A percentile compares a stretch with the other conserved stretches of the same genome.
Evolutionary conservation across 2,329 filamentous ascomycete species (phyloP).

Genomic region (Fusarium incarnatum): DNA sequence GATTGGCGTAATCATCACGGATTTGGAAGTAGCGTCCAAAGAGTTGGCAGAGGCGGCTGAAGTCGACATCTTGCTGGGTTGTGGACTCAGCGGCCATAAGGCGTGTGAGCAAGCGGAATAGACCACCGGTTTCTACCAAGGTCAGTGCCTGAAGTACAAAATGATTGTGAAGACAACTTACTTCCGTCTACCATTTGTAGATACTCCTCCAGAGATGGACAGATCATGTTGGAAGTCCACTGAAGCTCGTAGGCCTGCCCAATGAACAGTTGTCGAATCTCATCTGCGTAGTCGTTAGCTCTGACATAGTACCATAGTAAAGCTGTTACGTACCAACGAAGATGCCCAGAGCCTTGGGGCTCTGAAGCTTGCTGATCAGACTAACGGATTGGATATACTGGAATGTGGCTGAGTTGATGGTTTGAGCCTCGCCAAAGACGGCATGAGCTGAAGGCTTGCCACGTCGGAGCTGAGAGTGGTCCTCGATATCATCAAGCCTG

Average conservation of each 20-base stretch:
- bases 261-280: not conserved
- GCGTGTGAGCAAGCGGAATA: not conserved
- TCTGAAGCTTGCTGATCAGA: not conserved
- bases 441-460: slow-evolving; percentile 16
- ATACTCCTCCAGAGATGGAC: slow-evolving; percentile 5
- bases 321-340: not conserved
- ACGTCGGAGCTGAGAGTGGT: slow-evolving; percentile 1
- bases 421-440: slow-evolving; percentile 5
- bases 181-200: slow-evolving; percentile 5
- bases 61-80: not conserved
- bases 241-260: slow-evolving; percentile 11
- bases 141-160: not conserved
- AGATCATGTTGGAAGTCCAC: not conserved
- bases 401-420: slow-evolving; percentile 15
- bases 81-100: not conserved
- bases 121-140: not conserved
- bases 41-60: not conserved
- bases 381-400: not conserved
- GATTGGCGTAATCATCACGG: slow-evolving; percentile 14
- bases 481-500: slow-evolving; percentile 21
- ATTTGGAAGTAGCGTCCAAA: slow-evolving; percentile 14
- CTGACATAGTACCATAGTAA: no score
- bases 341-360: not conserved
- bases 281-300: not conserved
- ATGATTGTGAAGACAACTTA: accelerated